Evolutionary conservation across 2,329 filamentous ascomycete species (phyloP), one percentile per base, ranked within the genome.

Genomic region (Ophiostoma pallidulum): DNA sequence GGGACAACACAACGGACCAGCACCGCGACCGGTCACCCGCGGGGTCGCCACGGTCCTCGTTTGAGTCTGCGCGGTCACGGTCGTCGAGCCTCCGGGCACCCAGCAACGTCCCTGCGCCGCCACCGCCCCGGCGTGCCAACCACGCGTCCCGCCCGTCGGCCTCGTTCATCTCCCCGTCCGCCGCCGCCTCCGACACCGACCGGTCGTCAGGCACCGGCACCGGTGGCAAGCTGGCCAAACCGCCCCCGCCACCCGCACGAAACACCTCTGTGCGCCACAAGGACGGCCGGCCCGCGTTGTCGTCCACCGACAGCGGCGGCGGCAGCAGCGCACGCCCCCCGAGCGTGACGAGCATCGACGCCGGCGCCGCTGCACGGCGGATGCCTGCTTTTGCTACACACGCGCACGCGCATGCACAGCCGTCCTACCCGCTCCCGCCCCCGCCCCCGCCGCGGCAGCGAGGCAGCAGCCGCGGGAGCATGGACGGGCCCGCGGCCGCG

Each of bases 121-220:
- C 71, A 8, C 75, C 77, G 14, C 76, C 77, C 8, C 67, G 76
- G 38, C 68, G 77, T 26, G 69, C 69, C 7, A 64, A 64, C 28
- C 65, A 67, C 40, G 58, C 54, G 14, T 59, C 64, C n/a, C 66
- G 59, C 32, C 62, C 55, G 14, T 53, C 41, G 1, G 52, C 35
- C 5, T 56, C 59, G 2, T 48, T 57, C 24, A 50, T 47, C 6
- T 57, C 57, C 3, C 55, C 54, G 2, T 52, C 51, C 4, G 32
- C 49, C 4, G 44, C 24, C 28, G 5, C 44, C 12, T 32, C 44
- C 5, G 51, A 51, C 40, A 16, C 38, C 39, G 44, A 48, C n/a
- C 47, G 43, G 16, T 6, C 24, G 16, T 39, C 56, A 5, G n/a
- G 24, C 16, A 28, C 31, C 10, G 19, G 14, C n/a, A n/a, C n/a